Conservation (phyloP, 805 yeast species). For the Candida pseudoglaebosa region DNA sequence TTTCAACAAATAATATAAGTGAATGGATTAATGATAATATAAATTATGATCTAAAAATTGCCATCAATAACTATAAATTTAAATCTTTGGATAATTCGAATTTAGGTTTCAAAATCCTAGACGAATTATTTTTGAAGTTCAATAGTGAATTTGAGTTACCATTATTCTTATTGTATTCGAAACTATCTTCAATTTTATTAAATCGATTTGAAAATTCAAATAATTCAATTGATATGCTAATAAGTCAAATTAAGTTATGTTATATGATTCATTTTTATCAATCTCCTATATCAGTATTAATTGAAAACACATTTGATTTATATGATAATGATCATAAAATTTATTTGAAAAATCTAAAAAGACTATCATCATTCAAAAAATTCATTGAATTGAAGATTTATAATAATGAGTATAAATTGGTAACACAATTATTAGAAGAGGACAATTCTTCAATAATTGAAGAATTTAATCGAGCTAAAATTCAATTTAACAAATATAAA, state of each 20-base stretch:
- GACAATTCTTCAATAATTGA: slow-evolving; percentile 10
- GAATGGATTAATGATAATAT: slow-evolving; percentile 34
- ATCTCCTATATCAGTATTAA: slow-evolving; percentile 28
- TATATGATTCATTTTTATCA: slow-evolving; percentile 40
- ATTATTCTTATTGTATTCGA: slow-evolving; percentile 20
- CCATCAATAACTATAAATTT: slow-evolving; percentile 29
- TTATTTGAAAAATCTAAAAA: slow-evolving; percentile 24
- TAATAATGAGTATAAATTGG: slow-evolving; percentile 5
- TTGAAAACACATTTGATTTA: slow-evolving; percentile 9
- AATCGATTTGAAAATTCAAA: slow-evolving; percentile 34
- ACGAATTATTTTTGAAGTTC: slow-evolving; percentile 28
- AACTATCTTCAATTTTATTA: slow-evolving; percentile 23
- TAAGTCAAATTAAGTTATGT: slow-evolving; percentile 33
- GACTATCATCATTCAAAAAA: slow-evolving; percentile 34
- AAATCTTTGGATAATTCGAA: slow-evolving; percentile 28
- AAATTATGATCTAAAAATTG: slow-evolving; percentile 24
- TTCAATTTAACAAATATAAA: slow-evolving; percentile 22
- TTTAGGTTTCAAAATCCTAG: slow-evolving; percentile 30
- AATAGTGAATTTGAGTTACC: slow-evolving; percentile 14
- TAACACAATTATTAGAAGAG: slow-evolving; percentile 6
- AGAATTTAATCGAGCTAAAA: slow-evolving; percentile 12
- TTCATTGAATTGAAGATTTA: slow-evolving; percentile 23
- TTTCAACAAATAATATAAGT: slow-evolving; percentile 31
- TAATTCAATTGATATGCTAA: slow-evolving; percentile 38
- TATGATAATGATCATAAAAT: slow-evolving; percentile 8